Conservation (phyloP, 192 early-diverging fungal genomes). For the Coemansia sp. region DNA sequence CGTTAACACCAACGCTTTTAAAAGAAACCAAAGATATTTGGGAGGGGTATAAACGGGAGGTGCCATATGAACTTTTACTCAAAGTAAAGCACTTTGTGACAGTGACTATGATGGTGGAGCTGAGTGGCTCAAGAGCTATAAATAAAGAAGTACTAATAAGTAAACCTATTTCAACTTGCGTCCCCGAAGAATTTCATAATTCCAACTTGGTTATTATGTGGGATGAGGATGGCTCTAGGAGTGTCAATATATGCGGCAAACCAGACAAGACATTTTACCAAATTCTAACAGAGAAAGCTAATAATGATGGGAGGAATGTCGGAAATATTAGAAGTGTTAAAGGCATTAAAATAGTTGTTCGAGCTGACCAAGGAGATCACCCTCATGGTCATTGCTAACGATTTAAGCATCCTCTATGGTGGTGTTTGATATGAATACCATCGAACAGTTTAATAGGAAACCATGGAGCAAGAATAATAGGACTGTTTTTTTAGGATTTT, state of each 20-base stretch:
- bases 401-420: too few species aligned
- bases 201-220: neutral
- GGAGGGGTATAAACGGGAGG: neutral
- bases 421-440: neutral
- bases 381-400: neutral
- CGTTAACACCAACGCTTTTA: neutral
- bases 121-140: too few species aligned
- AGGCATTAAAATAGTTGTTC: neutral
- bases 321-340: neutral
- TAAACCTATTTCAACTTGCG: neutral
- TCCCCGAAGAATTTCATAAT: neutral
- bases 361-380: neutral
- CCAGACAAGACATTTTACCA: neutral
- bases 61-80: too few species aligned
- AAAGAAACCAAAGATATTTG: too few species aligned
- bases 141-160: too few species aligned
- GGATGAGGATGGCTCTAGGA: neutral
- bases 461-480: neutral
- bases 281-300: too few species aligned
- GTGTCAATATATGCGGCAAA: neutral
- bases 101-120: too few species aligned
- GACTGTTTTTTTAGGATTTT: neutral
- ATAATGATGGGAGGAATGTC: too few species aligned
- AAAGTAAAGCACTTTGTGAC: too few species aligned
- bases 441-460: neutral